Evolutionary conservation across 2,329 filamentous ascomycete genomes (phyloP).

Genomic region (Alternaria infectoria): DNA sequence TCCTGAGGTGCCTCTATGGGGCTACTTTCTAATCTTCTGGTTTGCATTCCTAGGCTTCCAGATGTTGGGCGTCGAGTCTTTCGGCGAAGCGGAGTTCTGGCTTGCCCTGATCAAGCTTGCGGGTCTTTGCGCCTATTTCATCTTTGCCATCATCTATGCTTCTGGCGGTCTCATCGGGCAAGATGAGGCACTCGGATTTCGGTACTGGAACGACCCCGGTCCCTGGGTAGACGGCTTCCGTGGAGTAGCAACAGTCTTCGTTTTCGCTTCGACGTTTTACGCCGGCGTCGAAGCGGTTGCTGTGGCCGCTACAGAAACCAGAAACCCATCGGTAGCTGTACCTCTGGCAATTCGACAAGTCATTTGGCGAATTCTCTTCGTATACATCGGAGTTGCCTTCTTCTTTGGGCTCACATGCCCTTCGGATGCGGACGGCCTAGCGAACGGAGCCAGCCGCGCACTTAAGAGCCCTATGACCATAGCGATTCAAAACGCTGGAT

Average conservation of each 20-base stretch:
- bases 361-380: conserved; percentile 52
- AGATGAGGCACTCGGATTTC: conserved; percentile 42
- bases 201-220: conserved; percentile 51
- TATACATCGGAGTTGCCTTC: conserved; percentile 53
- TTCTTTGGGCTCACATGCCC: conserved; percentile 70
- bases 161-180: conserved; percentile 38
- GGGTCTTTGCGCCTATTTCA: conserved; percentile 48
- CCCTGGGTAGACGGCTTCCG: conserved; percentile 50
- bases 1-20: conserved; percentile 54
- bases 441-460: conserved; percentile 67
- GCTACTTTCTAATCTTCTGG: conserved; percentile 53
- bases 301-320: conserved; percentile 46
- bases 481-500: conserved; percentile 72
- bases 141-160: conserved; percentile 51
- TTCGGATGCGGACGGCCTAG: conserved; percentile 67
- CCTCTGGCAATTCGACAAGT: conserved; percentile 56
- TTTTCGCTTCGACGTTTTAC: conserved; percentile 52
- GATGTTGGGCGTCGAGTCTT: conserved; percentile 50
- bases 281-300: conserved; percentile 46
- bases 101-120: conserved; percentile 50
- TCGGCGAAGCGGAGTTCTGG: conserved; percentile 54
- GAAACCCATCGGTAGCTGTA: conserved; percentile 55
- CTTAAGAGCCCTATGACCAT: conserved; percentile 62
- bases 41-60: conserved; percentile 48
- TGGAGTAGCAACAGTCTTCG: conserved; percentile 52